Base-by-base conservation (phyloP, 2,329 filamentous ascomycete species). In the Aspergillus oerlinghausenensis region DNA sequence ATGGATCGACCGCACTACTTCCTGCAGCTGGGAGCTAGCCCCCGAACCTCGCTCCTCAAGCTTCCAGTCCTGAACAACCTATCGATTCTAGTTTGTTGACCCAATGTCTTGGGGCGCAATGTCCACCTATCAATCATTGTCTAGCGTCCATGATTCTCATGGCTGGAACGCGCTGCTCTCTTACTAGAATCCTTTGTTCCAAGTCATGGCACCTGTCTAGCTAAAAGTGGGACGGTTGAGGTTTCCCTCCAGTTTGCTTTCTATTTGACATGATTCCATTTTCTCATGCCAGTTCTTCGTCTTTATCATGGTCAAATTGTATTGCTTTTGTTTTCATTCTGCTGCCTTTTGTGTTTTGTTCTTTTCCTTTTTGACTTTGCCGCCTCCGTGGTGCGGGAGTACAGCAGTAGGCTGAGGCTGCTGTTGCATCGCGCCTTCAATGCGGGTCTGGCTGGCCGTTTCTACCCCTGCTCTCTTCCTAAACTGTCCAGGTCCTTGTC, bases 341-440 rank as follows among this genome's bases (percentile, higher is more conserved):
- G 45, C 45, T 40, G 19, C 35, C 11, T 29, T 56, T 54, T 54
- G 35, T 35, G n/a, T 48, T 56, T 52, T 53, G n/a, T 45, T 35
- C 28, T 35, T n/a, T 48, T 43, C 50, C 45, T 56, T 42, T 57
- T 57, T 55, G 35, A 21, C 49, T 56, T 52, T 52, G 32, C 49
- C n/a, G 45, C 56, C 50, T 56, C 35, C 54, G 54, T 60, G 58
- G 55, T 61, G 50, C 58, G 55, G 52, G 58, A 59, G 61, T 58
- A 65, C 62, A 65, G 50, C 63, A 62, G 62, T 60, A 65, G 62
- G 54, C 60, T 55, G 61, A 60, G 56, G 40, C 55, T 63, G 59
- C 63, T 62, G 60, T 60, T 63, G 59, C 61, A 63, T 62, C 48
- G 55, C 55, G 55, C 59, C 57, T 57, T 61, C 59, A 60, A 43